A percentile compares a stretch with the other conserved stretches of the same genome.
Evolutionary conservation across 192 early-diverging fungal species (phyloP).

Genomic region (Coemansia guatemalensis): DNA sequence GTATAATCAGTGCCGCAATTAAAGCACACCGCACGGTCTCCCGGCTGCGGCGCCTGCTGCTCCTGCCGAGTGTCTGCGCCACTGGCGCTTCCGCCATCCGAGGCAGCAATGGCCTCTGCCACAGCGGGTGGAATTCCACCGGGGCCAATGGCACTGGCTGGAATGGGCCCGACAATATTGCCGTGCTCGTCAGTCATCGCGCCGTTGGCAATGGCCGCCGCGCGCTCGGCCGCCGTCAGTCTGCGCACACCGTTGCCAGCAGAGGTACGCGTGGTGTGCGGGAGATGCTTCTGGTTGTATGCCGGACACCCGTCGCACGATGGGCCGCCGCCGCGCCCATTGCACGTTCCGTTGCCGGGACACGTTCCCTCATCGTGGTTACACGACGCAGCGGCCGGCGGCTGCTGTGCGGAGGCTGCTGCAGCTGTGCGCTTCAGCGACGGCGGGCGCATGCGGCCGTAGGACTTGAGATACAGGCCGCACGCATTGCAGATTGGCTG

Average conservation of each 20-base stretch:
- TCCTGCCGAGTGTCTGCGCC: background rate
- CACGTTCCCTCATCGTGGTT: constrained; percentile 56
- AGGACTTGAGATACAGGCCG: constrained; percentile 56
- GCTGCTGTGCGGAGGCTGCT: background rate
- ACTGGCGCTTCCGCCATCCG: background rate
- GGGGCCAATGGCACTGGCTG: constrained; percentile 35
- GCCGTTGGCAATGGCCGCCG: constrained; percentile 53
- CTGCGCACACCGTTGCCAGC: constrained; percentile 18
- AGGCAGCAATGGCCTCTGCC: constrained; percentile 30
- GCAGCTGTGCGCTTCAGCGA: constrained; percentile 39
- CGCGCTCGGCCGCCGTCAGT: constrained; percentile 50
- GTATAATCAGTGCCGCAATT: constrained; percentile 77
- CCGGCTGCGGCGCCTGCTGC: background rate
- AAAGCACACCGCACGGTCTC: constrained; percentile 54
- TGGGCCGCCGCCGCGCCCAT: constrained; percentile 68
- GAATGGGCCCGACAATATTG: constrained; percentile 49
- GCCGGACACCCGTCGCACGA: constrained; percentile 77
- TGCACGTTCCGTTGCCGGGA: constrained; percentile 76
- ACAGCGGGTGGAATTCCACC: constrained; percentile 39
- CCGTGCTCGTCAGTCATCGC: constrained; percentile 51
- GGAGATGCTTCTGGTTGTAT: constrained; percentile 63
- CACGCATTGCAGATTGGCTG: constrained; percentile 84
- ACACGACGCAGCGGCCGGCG: too few relatives aligned
- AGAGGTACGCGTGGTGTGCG: constrained; percentile 29
- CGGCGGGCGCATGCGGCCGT: constrained; percentile 52